phyloP scores from a whole-genome alignment of 345 rosid genomes.

The Nephelium lappaceum region DNA sequence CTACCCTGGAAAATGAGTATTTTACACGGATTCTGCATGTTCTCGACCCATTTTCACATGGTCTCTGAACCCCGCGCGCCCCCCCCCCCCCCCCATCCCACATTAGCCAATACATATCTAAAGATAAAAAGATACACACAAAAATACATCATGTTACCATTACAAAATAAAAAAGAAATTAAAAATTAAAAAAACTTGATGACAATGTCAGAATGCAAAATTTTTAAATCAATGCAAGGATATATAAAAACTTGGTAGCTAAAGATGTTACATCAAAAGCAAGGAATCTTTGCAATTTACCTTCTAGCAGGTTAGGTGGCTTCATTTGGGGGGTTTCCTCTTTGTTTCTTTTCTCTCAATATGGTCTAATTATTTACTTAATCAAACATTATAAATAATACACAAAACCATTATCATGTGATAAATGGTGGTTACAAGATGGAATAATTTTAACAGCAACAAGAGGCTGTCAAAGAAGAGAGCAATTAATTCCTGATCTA shows the following conservation, averaged over 20 bases:
- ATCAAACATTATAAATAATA: background rate
- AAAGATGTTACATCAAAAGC: slow-evolving; percentile 14
- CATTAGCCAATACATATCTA: background rate
- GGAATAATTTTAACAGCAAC: slow-evolving; percentile 27
- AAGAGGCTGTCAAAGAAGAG: slow-evolving; percentile 35
- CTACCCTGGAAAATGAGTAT: slow-evolving; percentile 38
- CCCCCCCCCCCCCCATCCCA: slow-evolving; percentile 30
- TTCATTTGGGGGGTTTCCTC: slow-evolving; percentile 26
- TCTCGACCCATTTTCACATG: slow-evolving; percentile 65
- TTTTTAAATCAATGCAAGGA: too few relatives aligned
- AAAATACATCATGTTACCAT: background rate
- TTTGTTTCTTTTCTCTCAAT: slow-evolving; percentile 19
- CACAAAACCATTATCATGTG: background rate
- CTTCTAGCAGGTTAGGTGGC: slow-evolving; percentile 14
- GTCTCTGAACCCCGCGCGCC: slow-evolving; percentile 46
- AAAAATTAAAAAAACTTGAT: background rate
- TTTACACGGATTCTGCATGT: slow-evolving; percentile 62
- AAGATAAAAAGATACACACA: background rate
- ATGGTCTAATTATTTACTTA: background rate
- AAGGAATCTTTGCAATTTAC: slow-evolving; percentile 25
- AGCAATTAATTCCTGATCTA: slow-evolving; percentile 14
- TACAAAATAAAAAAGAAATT: too few relatives aligned
- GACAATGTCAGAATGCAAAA: background rate
- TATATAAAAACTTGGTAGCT: background rate
- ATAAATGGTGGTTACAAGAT: slow-evolving; percentile 13